These are phyloP conservation scores for Aspergillus oerlinghausenensis DNA, from an alignment of 2,329 filamentous ascomycete genomes.

Conservation along the genomic window DNA sequence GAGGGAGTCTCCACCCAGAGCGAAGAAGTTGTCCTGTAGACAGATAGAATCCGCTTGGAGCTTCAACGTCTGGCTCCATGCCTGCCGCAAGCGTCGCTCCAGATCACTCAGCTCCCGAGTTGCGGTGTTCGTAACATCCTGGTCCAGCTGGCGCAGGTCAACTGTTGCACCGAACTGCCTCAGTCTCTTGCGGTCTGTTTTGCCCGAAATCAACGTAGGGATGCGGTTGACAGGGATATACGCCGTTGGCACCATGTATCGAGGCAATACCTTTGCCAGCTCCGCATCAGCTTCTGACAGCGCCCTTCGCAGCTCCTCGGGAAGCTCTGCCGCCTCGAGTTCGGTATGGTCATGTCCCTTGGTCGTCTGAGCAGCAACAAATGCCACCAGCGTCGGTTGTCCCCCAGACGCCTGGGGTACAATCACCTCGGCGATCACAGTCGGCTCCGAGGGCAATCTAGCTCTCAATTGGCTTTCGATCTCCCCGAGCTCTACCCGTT, in stretches of 20 bases:
- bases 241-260: conserved; percentile 36
- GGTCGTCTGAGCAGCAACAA: conserved; percentile 23
- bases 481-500: conserved; percentile 42
- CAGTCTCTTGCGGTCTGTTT: conserved; percentile 40
- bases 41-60: conserved; percentile 32
- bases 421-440: conserved; percentile 49
- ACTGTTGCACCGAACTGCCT: conserved; percentile 30
- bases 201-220: conserved; percentile 42
- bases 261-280: conserved; percentile 23
- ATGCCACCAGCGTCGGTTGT: conserved; percentile 29
- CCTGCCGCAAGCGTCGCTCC: conserved; percentile 28
- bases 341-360: conserved; percentile 16
- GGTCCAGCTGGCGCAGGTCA: conserved; percentile 29
- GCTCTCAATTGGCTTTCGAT: conserved; percentile 34
- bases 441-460: conserved; percentile 25
- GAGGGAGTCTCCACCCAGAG: conserved; percentile 32
- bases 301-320: conserved; percentile 12
- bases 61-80: conserved; percentile 32
- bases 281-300: conserved; percentile 21
- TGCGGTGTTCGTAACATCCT: conserved; percentile 10
- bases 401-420: conserved; percentile 22
- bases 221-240: conserved; percentile 43
- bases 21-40: conserved; percentile 35
- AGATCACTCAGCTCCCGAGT: conserved; percentile 26
- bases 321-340: conserved; percentile 10